These are phyloP conservation scores for Penstemon eatonii DNA, from an alignment of 257 asterid species.

Conservation along the genomic window DNA sequence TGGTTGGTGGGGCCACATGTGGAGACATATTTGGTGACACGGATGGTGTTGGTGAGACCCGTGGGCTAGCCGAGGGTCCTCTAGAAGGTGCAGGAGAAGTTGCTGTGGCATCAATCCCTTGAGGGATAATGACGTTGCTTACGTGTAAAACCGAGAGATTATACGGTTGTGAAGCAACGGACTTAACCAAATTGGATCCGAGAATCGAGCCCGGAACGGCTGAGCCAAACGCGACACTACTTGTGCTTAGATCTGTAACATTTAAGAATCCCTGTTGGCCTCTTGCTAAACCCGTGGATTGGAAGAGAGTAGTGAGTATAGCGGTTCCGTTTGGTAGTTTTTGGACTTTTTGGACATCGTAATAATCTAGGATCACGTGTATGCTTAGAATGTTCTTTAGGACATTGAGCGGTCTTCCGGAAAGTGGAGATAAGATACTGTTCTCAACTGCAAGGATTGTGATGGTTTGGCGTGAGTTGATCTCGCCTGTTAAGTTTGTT, in stretches of 20 bases:
- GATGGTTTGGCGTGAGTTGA: conserved; percentile 51
- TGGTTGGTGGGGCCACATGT: conserved; percentile 19
- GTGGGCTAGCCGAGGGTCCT: conserved; percentile 15
- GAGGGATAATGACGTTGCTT: conserved; percentile 50
- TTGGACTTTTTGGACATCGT: conserved; percentile 42
- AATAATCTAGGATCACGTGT: conserved; percentile 65
- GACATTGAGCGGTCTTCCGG: conserved; percentile 25
- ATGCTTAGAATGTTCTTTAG: conserved; percentile 41
- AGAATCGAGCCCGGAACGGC: conserved; percentile 40
- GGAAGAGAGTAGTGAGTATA: conserved; percentile 52
- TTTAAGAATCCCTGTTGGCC: conserved; percentile 55
- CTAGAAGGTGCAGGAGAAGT: conserved; percentile 22
- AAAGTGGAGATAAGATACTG: conserved; percentile 36
- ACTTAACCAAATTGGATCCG: conserved; percentile 40
- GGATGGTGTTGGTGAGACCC: conserved; percentile 19
- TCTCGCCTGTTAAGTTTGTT: conserved; percentile 38
- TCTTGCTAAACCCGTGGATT: conserved; percentile 47
- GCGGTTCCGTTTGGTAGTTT: conserved; percentile 25
- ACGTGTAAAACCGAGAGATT: conserved; percentile 54
- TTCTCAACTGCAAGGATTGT: conserved; percentile 57
- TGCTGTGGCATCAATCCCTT: conserved; percentile 35
- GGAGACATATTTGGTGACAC: conserved; percentile 12
- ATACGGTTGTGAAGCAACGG: conserved; percentile 45
- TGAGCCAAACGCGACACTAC: conserved; percentile 40
- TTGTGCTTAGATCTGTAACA: conserved; percentile 24